Evolutionary conservation across 2,329 filamentous ascomycete genomes (phyloP), one percentile per base, ranked within the genome.

Genomic region (Fusarium albidum): DNA sequence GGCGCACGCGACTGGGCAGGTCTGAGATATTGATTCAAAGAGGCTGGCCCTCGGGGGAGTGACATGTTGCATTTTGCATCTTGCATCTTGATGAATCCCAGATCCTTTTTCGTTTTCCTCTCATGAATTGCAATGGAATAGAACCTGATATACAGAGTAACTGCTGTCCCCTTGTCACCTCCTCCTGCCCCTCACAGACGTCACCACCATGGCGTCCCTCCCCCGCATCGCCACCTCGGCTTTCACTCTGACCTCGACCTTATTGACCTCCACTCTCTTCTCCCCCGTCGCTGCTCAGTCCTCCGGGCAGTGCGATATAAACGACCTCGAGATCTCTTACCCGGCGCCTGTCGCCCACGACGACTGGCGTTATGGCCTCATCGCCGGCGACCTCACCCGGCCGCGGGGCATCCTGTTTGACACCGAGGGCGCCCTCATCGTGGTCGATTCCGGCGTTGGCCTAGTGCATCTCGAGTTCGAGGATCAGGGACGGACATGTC

Each of bases 371-470:
- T 77, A 74, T 13, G 72, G 76, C 52, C 70, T 82, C 3, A 65
- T 80, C 17, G 75, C 73, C 32, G 73, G 71, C 21, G 73, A 73
- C 13, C 64, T 81, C 40, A 71, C 63, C 5, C 71, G 68, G 10
- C 80, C 80, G 2, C 74, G 80, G 11, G 70, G 74, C 39, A 72
- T 83, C 42, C 63, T 75, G 6, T 77, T 82, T 49, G 81, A 83
- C 56, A 61, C 53, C 5, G 68, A 71, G 28, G 79, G 79, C 5
- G 75, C 71, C 4, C 69, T 83, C 12, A 69, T 83, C 3, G 73
- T 82, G 13, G 67, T 82, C 33, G 75, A 81, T 44, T 59, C 69
- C 2, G 73, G 75, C 8, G 66, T 63, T 3, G 79, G 80, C 3
- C 71, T 83, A 28, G 64, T 71, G 13, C 75, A 70, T 25, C 49